Evolutionary conservation across 441 rosid genomes (phyloP), one percentile per base, ranked within the genome.

Genomic region (Kokia cookei): DNA sequence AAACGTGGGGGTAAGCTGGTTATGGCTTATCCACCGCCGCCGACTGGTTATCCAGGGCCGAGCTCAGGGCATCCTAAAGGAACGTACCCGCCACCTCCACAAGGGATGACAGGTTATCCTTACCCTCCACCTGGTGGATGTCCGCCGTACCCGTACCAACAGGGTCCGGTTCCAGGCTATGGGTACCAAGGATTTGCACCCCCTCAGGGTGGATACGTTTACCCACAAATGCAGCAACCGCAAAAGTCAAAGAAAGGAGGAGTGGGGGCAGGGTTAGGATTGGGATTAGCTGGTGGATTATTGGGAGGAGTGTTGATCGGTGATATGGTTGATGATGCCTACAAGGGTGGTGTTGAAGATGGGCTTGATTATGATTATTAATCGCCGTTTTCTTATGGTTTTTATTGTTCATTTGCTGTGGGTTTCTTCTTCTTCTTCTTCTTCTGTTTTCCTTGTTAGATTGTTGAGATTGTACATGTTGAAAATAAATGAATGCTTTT

Each of bases 211-310:
- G 84, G 82, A 11, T 81, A 77, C 12, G 83, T 77, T 10, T 73
- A 81, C 72, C 60, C 71, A 9, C 68, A 47, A 0, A 43, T 22
- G 71, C 42, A 59, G 78, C 72, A 75, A 19, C 84, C 79, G n/a
- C 83, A 79, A 4, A 81, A 83, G 84, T 81, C 79, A 2, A 82
- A 83, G 84, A 83, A 73, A 47, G 43, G 55, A 12, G 72, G 81
- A 1, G 22, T 48, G 54, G 75, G 62, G 24, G 76, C 76, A 11
- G 84, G 83, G 13, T 0, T 86, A 32, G 90, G 86, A 5, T 35
- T 85, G 63, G 90, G 89, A 22, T 10, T 87, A 48, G 90, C 87
- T 19, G 88, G 87, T n/a, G 90, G 89, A 6, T 72, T 85, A 73
- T 75, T 84, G 11, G 89, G 91, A 5, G 88, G 90, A 35, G 53